Base-by-base conservation (phyloP, 2,329 filamentous ascomycete species). In the Macroventuria anomochaeta region DNA sequence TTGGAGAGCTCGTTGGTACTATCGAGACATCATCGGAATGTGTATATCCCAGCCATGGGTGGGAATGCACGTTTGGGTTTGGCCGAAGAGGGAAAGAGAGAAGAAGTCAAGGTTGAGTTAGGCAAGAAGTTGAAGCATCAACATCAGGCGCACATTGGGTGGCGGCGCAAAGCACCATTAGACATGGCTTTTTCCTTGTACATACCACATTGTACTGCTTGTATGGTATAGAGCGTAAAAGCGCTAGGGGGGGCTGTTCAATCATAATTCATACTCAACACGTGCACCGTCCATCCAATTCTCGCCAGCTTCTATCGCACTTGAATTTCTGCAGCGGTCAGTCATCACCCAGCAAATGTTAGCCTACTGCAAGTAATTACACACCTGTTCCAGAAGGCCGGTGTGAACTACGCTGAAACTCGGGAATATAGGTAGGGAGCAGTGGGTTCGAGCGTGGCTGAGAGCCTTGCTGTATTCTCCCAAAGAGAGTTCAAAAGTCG, bases 191-290 rank as follows among this genome's bases (percentile, higher is more conserved):
- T 48, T 40, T 21, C 53, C 41, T 51, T 55, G 53, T 55, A 51
- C 31, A 50, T 55, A 50, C 46, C 53, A 43, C 43, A n/a, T 43
- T 53, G 43, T 53, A 53, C 51, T 48, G 33, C 28, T 40, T 49
- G 44, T 54, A 54, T 7, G 39, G 44, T 49, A 54, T 49, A 54
- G 28, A 49, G 51, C 39, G 34, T 44, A 29, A 47, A 18, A 39
- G 38, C 44, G 39, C 38, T 48, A 39, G 44, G 8, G 12, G 8
- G 12, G 32, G 11, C 36, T 42, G 29, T 53, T 53, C 38, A 29
- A 44, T 44, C 33, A 41, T 25, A 37, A 8, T 47, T 43, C 44
- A 48, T n/a, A n/a, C 36, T 21, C 31, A 21, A n/a, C 5, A 31
- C n/a, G 15, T 38, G 25, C 38, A 18, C 18, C 20, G 8, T 17